These are phyloP conservation scores for Diaporthe humulicola DNA, from an alignment of 2,329 filamentous ascomycete species.

Conservation along the genomic window DNA sequence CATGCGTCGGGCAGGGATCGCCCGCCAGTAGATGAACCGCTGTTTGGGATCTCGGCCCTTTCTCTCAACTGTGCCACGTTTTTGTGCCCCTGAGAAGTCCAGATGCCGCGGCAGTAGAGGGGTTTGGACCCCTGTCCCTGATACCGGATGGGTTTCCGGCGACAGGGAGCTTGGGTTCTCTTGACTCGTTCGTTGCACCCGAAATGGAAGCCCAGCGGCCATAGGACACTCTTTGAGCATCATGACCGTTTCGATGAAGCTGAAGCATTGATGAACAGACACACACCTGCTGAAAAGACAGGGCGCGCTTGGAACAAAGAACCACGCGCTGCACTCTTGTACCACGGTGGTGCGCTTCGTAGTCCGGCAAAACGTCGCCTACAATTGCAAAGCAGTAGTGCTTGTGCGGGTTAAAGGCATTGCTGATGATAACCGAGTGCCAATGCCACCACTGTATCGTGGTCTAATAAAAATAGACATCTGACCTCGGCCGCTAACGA, in stretches of 20 bases:
- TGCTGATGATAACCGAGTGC: neutral
- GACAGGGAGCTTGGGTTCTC: conserved; percentile 30
- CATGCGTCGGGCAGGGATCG: conserved; percentile 31
- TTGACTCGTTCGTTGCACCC: conserved; percentile 35
- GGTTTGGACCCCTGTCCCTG: conserved; percentile 29
- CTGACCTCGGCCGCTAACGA: neutral
- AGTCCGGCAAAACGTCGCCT: neutral
- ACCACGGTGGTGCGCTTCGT: neutral
- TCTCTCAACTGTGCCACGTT: conserved; percentile 30
- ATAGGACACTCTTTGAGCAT: conserved; percentile 14
- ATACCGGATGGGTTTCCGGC: conserved; percentile 36
- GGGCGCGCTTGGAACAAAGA: conserved; percentile 3
- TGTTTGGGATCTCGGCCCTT: conserved; percentile 34
- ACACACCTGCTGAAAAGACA: conserved; percentile 20
- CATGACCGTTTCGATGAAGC: conserved; percentile 21
- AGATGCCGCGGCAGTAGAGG: conserved; percentile 13
- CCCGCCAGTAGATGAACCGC: conserved; percentile 27
- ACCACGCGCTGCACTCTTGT: neutral
- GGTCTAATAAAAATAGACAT: conserved; percentile 13
- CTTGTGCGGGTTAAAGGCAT: conserved; percentile 19
- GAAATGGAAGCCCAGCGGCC: conserved; percentile 29
- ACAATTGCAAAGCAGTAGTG: neutral
- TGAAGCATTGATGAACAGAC: conserved; percentile 32
- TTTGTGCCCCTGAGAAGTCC: conserved; percentile 21
- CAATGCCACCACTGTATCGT: conserved; percentile 7